A percentile compares a stretch with the other conserved stretches of the same genome.
Conservation (phyloP, 2,329 filamentous ascomycete genomes). For the Microdochium bolleyi region DNA sequence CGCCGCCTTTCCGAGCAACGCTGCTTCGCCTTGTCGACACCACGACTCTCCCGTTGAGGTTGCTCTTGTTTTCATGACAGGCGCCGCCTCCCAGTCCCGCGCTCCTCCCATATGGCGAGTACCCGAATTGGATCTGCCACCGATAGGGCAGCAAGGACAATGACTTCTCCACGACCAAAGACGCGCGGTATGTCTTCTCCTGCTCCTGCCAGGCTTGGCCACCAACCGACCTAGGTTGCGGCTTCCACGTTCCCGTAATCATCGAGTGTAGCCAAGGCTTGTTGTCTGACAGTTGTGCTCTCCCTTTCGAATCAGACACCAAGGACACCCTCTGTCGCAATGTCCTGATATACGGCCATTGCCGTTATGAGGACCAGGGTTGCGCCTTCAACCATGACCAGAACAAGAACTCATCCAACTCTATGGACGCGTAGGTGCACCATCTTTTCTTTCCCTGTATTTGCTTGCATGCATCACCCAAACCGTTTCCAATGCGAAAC, state of each 20-base stretch:
- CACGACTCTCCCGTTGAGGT: not conserved
- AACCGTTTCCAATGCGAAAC: not conserved
- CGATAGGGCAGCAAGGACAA: constrained; percentile 21
- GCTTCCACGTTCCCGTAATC: no score
- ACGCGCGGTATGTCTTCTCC: constrained; percentile 21
- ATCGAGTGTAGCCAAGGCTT: not conserved
- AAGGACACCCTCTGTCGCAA: constrained; percentile 91
- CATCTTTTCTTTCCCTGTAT: not conserved
- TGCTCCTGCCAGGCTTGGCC: no score
- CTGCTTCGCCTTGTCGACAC: not conserved
- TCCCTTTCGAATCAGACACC: constrained; percentile 45
- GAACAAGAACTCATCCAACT: constrained; percentile 40
- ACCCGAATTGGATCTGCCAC: constrained; percentile 16
- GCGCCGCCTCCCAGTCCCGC: not conserved
- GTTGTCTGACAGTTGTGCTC: not conserved
- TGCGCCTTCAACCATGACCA: constrained; percentile 87
- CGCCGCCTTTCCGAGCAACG: not conserved
- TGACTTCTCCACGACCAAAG: constrained; percentile 26
- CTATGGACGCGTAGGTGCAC: constrained; percentile 19
- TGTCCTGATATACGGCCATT: constrained; percentile 87
- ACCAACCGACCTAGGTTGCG: no score
- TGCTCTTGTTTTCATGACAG: not conserved
- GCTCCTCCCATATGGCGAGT: constrained; percentile 17
- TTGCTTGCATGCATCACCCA: not conserved
- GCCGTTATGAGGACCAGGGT: constrained; percentile 83